Evolutionary conservation across 2,329 filamentous ascomycete genomes (phyloP).

Genomic region (Diaporthe sp.): DNA sequence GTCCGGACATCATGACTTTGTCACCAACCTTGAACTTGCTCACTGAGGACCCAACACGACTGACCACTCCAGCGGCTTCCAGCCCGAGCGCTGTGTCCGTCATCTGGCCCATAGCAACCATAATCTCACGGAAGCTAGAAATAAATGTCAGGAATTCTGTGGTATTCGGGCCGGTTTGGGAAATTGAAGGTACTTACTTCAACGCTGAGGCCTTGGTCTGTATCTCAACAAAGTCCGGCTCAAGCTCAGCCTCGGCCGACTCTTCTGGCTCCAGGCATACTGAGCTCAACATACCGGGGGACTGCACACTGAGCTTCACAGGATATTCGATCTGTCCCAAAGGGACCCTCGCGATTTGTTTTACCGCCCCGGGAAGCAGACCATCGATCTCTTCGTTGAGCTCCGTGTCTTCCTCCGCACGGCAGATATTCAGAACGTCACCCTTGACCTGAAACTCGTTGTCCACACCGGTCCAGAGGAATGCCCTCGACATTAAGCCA

Average conservation of each 20-base stretch:
- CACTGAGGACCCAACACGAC: neutral
- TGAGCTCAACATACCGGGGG: slow-evolving; percentile 34
- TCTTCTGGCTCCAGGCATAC: slow-evolving; percentile 30
- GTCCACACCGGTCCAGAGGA: neutral
- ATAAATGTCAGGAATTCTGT: neutral
- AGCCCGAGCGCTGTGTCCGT: neutral
- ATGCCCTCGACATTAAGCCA: neutral
- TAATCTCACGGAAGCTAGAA: slow-evolving; percentile 19
- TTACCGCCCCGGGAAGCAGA: neutral
- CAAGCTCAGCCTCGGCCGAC: slow-evolving; percentile 2
- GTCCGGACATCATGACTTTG: slow-evolving; percentile 33
- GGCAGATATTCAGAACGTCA: neutral
- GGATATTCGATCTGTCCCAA: neutral
- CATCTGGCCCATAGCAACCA: slow-evolving; percentile 27
- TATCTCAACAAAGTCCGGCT: slow-evolving; percentile 18
- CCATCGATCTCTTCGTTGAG: neutral
- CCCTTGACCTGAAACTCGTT: neutral
- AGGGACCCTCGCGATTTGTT: neutral
- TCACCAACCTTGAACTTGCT: slow-evolving; percentile 14
- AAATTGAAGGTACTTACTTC: neutral
- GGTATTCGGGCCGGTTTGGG: neutral
- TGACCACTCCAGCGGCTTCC: slow-evolving; percentile 2
- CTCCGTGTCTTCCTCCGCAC: neutral
- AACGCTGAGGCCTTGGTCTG: slow-evolving; percentile 20
- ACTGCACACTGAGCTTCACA: neutral